Percentiles rank a stretch among this genome's conserved stretches.
These are phyloP conservation scores for Sherardia arvensis DNA, from an alignment of 257 asterid species.

Conservation along the genomic window DNA sequence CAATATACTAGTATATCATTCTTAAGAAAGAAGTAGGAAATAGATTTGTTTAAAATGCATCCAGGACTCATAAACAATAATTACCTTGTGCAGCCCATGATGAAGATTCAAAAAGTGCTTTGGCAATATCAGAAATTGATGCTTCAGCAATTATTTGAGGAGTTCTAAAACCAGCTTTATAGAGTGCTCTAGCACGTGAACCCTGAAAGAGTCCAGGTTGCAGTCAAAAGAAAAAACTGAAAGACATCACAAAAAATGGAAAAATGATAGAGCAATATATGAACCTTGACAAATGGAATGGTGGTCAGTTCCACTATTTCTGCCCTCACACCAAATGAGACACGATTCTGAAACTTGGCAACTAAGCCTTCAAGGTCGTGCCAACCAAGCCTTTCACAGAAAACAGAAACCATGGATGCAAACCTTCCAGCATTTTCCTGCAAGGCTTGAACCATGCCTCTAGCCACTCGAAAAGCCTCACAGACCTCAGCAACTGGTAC, in stretches of 20 bases:
- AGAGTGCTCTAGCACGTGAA: conserved; percentile 97
- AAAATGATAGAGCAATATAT: conserved; percentile 14
- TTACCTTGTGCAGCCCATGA: conserved; percentile 73
- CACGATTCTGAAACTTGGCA: conserved; percentile 86
- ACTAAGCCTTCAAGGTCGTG: conserved; percentile 88
- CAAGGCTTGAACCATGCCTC: conserved; percentile 98
- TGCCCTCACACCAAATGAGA: conserved; percentile 97
- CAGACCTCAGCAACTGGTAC: conserved; percentile 77
- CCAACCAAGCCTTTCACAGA: conserved; percentile 99
- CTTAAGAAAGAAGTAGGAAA: background rate
- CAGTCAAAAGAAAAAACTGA: conserved; percentile 18
- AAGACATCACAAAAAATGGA: conserved; percentile 5
- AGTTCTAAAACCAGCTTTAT: conserved; percentile 88
- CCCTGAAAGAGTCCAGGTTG: conserved; percentile 42
- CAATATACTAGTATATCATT: background rate
- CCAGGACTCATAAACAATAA: conserved; percentile 1
- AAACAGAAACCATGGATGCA: conserved; percentile 97
- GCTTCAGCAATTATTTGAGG: conserved; percentile 98
- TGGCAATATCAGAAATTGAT: conserved; percentile 71
- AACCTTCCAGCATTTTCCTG: conserved; percentile 99
- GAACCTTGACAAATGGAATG: conserved; percentile 88
- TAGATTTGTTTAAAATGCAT: background rate
- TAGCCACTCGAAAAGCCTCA: conserved; percentile 79
- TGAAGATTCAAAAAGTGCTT: conserved; percentile 86
- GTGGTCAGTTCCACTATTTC: conserved; percentile 93